phyloP scores from a whole-genome alignment of 2,329 filamentous ascomycete genomes.

The Penicillium polonicum region DNA sequence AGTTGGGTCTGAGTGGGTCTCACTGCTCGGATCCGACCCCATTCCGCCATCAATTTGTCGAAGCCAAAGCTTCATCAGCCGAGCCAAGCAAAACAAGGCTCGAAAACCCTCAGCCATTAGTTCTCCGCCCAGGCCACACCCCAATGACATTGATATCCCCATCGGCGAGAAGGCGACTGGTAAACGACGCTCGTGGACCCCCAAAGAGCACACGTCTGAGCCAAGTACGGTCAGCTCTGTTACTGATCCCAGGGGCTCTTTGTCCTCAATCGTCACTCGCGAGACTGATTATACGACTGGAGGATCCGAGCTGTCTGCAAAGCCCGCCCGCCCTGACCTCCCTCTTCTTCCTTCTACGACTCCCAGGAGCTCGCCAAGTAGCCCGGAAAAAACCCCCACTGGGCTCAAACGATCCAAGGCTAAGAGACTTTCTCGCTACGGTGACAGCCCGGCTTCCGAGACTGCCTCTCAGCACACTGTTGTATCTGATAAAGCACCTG shows the following conservation, averaged over 20 bases:
- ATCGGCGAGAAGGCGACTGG: slow-evolving; percentile 57
- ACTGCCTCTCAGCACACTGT: slow-evolving; percentile 26
- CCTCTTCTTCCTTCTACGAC: slow-evolving; percentile 34
- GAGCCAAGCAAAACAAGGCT: slow-evolving; percentile 38
- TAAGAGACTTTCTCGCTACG: slow-evolving; percentile 42
- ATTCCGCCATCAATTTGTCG: slow-evolving; percentile 59
- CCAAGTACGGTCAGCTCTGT: slow-evolving; percentile 33
- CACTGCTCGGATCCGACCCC: slow-evolving; percentile 70
- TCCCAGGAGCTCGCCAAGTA: slow-evolving; percentile 9
- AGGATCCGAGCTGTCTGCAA: slow-evolving; percentile 25
- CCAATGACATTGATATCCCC: slow-evolving; percentile 59
- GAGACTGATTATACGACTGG: slow-evolving; percentile 35
- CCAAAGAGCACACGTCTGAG: slow-evolving; percentile 32
- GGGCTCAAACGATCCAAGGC: slow-evolving; percentile 44
- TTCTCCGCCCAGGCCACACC: slow-evolving; percentile 36
- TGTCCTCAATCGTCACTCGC: slow-evolving; percentile 33
- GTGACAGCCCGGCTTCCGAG: slow-evolving; percentile 31
- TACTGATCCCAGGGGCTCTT: slow-evolving; percentile 30
- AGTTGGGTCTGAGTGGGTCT: slow-evolving; percentile 80
- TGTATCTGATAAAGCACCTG: slow-evolving; percentile 21
- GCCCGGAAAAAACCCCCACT: slow-evolving; percentile 32
- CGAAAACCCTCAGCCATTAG: slow-evolving; percentile 24
- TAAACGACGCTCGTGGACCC: slow-evolving; percentile 40
- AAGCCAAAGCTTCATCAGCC: slow-evolving; percentile 53
- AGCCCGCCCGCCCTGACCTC: slow-evolving; percentile 26